These are phyloP conservation scores for Beverwykella pulmonaria DNA, from an alignment of 495 filamentous ascomycete species.

Conservation along the genomic window DNA sequence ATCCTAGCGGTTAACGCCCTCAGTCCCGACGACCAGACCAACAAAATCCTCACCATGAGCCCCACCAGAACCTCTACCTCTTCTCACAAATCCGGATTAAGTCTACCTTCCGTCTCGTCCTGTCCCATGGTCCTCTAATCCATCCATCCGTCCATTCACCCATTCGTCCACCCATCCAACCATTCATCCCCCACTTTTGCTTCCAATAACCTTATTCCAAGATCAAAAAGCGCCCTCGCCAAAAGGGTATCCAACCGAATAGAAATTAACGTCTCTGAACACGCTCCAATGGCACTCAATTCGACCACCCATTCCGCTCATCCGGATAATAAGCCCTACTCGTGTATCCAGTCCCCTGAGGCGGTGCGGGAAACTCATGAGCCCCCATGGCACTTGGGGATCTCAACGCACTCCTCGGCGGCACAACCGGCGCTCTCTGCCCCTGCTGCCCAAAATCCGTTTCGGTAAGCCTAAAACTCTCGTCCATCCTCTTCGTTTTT, in stretches of 20 bases:
- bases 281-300: no score
- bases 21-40: slow-evolving; percentile 1
- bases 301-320: slow-evolving; percentile 16
- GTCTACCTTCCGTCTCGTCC: no score
- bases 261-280: neutral
- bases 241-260: slow-evolving; percentile 26
- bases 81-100: no score
- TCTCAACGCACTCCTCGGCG: slow-evolving; percentile 20
- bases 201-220: neutral
- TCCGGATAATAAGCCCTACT: slow-evolving; percentile 11
- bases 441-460: slow-evolving; percentile 14
- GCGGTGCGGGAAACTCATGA: neutral
- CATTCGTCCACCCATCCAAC: neutral
- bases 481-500: slow-evolving; percentile 21
- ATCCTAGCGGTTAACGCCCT: slow-evolving; percentile 6
- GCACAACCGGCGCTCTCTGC: slow-evolving; percentile 7
- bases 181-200: neutral
- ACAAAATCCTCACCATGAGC: neutral
- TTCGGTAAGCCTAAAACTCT: slow-evolving; percentile 21
- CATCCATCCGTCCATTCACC: no score
- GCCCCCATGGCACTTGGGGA: neutral
- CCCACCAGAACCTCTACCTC: neutral
- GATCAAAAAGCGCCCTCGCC: slow-evolving; percentile 6
- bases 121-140: no score
- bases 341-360: neutral